Conservation (phyloP, 345 rosid species). For the Eucalyptus fibrosa region DNA sequence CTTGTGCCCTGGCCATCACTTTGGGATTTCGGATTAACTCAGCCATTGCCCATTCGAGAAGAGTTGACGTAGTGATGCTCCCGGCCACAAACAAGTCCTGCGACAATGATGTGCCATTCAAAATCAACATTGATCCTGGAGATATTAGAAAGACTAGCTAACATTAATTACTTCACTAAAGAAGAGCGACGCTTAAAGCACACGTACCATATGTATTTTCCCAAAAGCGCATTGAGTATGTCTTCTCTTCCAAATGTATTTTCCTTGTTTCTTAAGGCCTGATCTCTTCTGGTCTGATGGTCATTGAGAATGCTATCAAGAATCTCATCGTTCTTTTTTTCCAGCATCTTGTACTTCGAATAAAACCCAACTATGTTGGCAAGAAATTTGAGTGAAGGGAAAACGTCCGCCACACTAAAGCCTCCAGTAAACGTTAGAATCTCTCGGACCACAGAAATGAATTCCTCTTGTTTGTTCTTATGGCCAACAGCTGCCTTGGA, state of each 20-base stretch:
- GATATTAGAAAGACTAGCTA: background rate
- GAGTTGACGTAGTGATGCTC: background rate
- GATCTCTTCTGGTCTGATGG: background rate
- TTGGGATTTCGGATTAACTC: constrained; percentile 3
- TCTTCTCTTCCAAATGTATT: background rate
- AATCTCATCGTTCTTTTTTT: background rate
- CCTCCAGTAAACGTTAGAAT: background rate
- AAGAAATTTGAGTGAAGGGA: background rate
- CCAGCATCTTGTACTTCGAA: background rate
- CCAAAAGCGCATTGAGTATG: background rate
- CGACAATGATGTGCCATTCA: background rate
- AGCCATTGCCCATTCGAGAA: constrained; percentile 11
- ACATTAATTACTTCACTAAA: no score
- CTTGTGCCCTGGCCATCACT: constrained; percentile 10
- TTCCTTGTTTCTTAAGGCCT: background rate
- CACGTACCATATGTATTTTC: background rate
- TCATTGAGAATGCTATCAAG: background rate
- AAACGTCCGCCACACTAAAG: background rate
- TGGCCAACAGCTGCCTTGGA: background rate
- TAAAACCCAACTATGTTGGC: background rate
- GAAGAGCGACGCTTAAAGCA: no score
- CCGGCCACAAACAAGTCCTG: constrained; percentile 2
- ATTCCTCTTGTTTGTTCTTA: background rate
- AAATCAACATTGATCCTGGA: background rate
- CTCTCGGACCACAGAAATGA: background rate